These are phyloP conservation scores for Hanseniaspora lindneri DNA, from an alignment of 805 yeast genomes.

Conservation along the genomic window DNA sequence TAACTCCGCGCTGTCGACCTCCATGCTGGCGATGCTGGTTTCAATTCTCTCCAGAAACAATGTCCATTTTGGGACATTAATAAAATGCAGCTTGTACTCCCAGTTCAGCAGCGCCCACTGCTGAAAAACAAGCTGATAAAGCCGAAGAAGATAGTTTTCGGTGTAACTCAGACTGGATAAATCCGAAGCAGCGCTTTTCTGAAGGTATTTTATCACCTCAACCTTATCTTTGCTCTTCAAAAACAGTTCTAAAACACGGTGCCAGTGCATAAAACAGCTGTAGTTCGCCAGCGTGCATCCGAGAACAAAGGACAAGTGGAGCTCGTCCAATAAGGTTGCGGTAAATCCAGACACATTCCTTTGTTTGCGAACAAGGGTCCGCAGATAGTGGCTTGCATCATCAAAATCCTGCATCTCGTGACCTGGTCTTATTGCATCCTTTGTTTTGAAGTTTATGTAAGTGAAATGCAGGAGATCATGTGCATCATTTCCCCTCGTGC, in stretches of 20 bases:
- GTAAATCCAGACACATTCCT: slow-evolving; percentile 24
- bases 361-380: slow-evolving; percentile 26
- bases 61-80: slow-evolving; percentile 17
- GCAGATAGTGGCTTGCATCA: slow-evolving; percentile 53
- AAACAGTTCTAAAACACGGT: slow-evolving; percentile 35
- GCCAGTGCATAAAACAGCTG: slow-evolving; percentile 57
- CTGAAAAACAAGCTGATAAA: slow-evolving; percentile 16
- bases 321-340: slow-evolving; percentile 37
- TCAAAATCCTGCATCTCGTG: slow-evolving; percentile 40
- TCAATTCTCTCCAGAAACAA: neutral
- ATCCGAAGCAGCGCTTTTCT: neutral
- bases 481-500: too few relatives aligned
- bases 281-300: slow-evolving; percentile 47
- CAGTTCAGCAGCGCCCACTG: slow-evolving; percentile 22
- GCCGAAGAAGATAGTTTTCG: slow-evolving; percentile 14
- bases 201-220: neutral
- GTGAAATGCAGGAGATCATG: slow-evolving; percentile 19
- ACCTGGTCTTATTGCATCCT: slow-evolving; percentile 25
- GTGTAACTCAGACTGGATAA: neutral
- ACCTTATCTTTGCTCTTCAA: neutral
- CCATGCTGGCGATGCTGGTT: neutral
- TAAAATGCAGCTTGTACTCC: slow-evolving; percentile 21
- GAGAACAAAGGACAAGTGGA: slow-evolving; percentile 41
- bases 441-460: slow-evolving; percentile 24
- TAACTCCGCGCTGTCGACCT: neutral